A percentile compares a stretch with the other conserved stretches of the same genome.
Evolutionary conservation across 208 protist genomes (phyloP).

Genomic region (Trypanosoma vivax): DNA sequence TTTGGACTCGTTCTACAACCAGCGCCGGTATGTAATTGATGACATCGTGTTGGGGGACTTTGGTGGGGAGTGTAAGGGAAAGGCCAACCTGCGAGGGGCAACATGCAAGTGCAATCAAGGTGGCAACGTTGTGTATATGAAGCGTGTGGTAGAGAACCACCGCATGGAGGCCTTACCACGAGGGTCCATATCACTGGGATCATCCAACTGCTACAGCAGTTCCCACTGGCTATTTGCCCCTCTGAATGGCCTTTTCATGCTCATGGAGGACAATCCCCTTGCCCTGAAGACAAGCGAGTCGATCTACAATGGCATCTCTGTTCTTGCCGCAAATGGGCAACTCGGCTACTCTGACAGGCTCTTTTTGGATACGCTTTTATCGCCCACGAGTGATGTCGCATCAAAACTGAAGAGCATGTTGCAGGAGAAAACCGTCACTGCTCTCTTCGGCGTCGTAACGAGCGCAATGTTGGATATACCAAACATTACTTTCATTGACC

Average conservation of each 20-base stretch:
- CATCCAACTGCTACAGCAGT: neutral
- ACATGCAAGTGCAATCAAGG: constrained; percentile 40
- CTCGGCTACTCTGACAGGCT: neutral
- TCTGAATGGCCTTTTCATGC: neutral
- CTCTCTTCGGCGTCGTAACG: neutral
- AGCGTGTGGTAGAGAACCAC: constrained; percentile 2
- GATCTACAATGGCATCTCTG: neutral
- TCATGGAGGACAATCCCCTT: neutral
- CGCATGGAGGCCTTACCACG: neutral
- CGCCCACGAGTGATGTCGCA: neutral
- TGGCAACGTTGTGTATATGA: constrained; percentile 17
- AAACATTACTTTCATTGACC: constrained; percentile 21
- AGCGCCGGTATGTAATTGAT: neutral
- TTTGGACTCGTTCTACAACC: constrained; percentile 7
- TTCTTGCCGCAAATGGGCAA: neutral
- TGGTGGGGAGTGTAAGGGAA: neutral
- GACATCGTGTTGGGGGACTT: neutral
- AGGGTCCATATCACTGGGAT: neutral
- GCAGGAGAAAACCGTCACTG: neutral
- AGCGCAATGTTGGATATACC: constrained; percentile 8
- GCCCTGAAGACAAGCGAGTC: neutral
- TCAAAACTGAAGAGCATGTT: neutral
- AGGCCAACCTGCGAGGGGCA: constrained; percentile 10
- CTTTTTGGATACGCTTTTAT: neutral
- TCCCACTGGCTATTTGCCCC: neutral